Evolutionary conservation across 495 filamentous ascomycete genomes (phyloP), one percentile per base, ranked within the genome.

Genomic region (Talaromyces stipitatus): DNA sequence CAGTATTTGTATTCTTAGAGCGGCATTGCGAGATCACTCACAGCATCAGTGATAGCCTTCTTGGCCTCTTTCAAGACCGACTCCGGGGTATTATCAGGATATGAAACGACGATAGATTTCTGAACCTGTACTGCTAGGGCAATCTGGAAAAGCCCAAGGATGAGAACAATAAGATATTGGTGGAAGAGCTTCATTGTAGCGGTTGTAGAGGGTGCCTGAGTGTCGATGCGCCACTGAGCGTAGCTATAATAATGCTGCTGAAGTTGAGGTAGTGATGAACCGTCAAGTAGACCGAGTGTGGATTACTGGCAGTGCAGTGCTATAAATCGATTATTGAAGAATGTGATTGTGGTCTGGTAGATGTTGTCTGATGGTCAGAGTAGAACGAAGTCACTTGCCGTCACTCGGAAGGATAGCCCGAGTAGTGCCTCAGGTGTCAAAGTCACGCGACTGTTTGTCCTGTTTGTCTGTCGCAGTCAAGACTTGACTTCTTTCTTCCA

Each of bases 101-200:
- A 96, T 63, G 80, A 88, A 64, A 96, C 77, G 58, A 95, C 81
- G 51, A 92, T 82, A 50, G 85, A 82, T 64, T 91, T 89, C 58
- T 85, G 79, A 23, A 80, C 73, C 50, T 80, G 77, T 20, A 74
- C 72, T 43, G 77, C 85, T 58, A 83, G 71, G 38, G 74, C 76
- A 55, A 82, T 62, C 12, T 80, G 76, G 18, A 90, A 67, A 16
- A 82, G 70, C 16, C 78, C 78, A 43, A 87, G 60, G 52, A 84
- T 58, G 14, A 81, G 60, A 36, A 73, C 56, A 22, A 75, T 59
- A 46, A 84, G 60, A 24, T 78, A 63, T 60, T 73, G 66, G 26
- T 73, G 66, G 27, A 71, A 55, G 48, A 81, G 63, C 67, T 80
- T 87, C 88, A 91, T 91, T 47, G 23, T 41, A 22, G 33, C 36